These are phyloP conservation scores for Saccharomycopsis sp. DNA, from an alignment of 805 yeast species.

Conservation along the genomic window DNA sequence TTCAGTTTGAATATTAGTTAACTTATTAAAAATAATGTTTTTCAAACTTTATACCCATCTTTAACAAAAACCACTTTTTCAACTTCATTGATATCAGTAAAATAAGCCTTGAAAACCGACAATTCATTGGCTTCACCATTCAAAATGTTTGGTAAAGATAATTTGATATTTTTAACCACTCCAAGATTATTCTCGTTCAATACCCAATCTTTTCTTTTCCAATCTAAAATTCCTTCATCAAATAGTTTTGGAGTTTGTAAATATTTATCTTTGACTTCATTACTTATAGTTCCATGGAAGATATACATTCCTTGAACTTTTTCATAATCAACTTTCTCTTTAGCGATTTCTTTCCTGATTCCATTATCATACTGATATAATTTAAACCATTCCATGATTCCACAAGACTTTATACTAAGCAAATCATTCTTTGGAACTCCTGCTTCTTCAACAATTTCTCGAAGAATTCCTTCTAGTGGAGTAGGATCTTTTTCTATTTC, in stretches of 20 bases:
- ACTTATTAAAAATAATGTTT: no score
- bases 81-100: constrained; percentile 2
- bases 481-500: constrained; percentile 8
- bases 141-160: not conserved
- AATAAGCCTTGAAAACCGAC: constrained; percentile 11
- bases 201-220: constrained; percentile 14
- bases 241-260: constrained; percentile 2
- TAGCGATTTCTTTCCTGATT: no score
- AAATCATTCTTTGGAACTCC: constrained; percentile 7
- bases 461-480: constrained; percentile 10
- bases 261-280: not conserved
- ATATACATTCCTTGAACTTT: constrained; percentile 14
- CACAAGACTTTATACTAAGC: constrained; percentile 1
- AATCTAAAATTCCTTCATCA: constrained; percentile 17
- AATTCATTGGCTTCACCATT: constrained; percentile 3
- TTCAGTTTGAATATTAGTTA: no score
- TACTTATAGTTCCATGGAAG: constrained; percentile 4
- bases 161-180: constrained; percentile 9
- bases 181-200: constrained; percentile 12
- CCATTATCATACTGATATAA: not conserved
- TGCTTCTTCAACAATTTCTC: constrained; percentile 18
- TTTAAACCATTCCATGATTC: constrained; percentile 16
- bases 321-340: not conserved
- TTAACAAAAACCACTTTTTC: no score
- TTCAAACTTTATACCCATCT: no score